Percentiles rank a stretch among this genome's conserved stretches.
These are phyloP conservation scores for Lepraria neglecta DNA, from an alignment of 495 filamentous ascomycete species.

Conservation along the genomic window DNA sequence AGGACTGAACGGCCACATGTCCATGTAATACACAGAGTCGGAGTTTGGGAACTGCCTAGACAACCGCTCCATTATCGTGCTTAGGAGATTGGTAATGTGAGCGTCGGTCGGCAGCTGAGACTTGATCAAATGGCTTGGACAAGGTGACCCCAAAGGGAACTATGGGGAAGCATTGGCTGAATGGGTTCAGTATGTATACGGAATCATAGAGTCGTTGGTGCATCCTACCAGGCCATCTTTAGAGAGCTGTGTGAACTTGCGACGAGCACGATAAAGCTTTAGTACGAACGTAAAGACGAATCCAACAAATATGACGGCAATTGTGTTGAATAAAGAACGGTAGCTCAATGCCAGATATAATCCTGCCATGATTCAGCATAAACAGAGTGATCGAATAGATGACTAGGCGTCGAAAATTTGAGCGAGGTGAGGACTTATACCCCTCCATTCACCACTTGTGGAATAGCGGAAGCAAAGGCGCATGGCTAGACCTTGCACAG, in stretches of 20 bases:
- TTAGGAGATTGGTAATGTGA: not conserved
- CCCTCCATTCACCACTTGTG: too few relatives aligned
- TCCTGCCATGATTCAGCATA: not conserved
- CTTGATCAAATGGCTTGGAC: not conserved
- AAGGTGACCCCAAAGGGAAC: not conserved
- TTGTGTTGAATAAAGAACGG: not conserved
- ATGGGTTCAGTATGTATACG: not conserved
- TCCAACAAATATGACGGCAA: not conserved
- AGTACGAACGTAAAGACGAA: not conserved
- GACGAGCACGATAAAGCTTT: not conserved
- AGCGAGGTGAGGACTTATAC: too few relatives aligned
- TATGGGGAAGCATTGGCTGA: not conserved
- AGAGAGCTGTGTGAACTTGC: not conserved
- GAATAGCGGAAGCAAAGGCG: too few relatives aligned
- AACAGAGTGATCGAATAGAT: not conserved
- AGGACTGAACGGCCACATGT: not conserved
- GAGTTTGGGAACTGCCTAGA: not conserved
- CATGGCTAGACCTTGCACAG: too few relatives aligned
- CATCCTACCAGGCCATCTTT: not conserved
- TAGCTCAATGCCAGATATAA: not conserved
- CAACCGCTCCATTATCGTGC: not conserved
- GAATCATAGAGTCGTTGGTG: not conserved
- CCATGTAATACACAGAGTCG: not conserved
- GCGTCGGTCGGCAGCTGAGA: not conserved
- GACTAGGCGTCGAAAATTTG: not conserved